Evolutionary conservation across 768 basidiomycete genomes (phyloP), one percentile per base, ranked within the genome.

Genomic region (Trametes cingulata): DNA sequence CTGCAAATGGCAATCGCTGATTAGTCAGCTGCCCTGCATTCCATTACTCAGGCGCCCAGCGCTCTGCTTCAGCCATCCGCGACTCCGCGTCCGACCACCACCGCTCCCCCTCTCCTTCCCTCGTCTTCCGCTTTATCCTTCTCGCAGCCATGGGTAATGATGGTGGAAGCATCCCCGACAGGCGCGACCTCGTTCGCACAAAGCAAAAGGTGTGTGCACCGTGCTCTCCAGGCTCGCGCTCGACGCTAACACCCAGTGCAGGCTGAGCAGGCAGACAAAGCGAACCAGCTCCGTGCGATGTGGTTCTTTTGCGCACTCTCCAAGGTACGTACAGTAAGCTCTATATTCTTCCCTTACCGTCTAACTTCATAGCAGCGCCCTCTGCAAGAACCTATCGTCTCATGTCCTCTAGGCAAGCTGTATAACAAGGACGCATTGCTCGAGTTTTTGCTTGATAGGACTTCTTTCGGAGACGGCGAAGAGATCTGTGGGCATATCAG

Each of bases 301-400:
- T 98, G 93, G 94, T 85, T 91, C 61, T 94, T 91, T 72, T 99
- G 97, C 71, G 94, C 95, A 9, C 79, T 99, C 3, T 97, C 95
- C 41, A 98, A 98, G 85, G 95, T 92, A 68, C 52, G 78, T 70
- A n/a, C n/a, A n/a, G n/a, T n/a, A n/a, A n/a, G n/a, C n/a, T 20
- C 3, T 14, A 40, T 14, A n/a, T 15, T 22, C 24, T 22, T 39
- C 5, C 2, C 15, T 43, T 25, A n/a, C 20, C 20, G 27, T 33
- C 13, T 54, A 19, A 8, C 5, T 20, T 19, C 25, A 17, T 25
- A 13, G 13, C 68, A 95, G 93, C 83, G 84, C 54, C 87, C 86
- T n/a, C 80, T 98, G 1, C 86, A 88, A 68, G 87, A 92, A 59
- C 97, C 97, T 0, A 79, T 98, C 6, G 97, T 98, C 0, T 88